These are phyloP conservation scores for Poa pratensis DNA, from an alignment of 176 grass and related monocot species.

Conservation along the genomic window DNA sequence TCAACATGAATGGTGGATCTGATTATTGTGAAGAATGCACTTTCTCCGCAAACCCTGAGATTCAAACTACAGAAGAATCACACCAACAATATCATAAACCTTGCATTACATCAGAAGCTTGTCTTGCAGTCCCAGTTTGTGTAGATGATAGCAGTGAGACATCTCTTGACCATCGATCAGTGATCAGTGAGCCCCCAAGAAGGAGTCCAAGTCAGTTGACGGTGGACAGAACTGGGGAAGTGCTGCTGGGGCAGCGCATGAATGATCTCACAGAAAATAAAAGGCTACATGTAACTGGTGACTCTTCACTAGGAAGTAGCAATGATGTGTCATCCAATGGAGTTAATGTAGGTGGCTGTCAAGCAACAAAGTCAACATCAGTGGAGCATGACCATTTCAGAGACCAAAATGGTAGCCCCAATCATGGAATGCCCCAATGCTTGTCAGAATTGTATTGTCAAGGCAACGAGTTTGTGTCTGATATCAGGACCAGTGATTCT, in stretches of 20 bases:
- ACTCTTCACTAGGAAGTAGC: constrained; percentile 26
- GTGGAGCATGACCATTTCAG: constrained; percentile 30
- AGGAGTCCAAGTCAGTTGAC: background rate
- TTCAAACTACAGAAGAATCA: constrained; percentile 29
- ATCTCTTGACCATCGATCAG: constrained; percentile 46
- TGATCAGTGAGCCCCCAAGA: constrained; percentile 21
- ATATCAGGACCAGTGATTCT: constrained; percentile 25
- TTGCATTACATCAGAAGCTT: constrained; percentile 15
- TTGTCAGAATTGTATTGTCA: constrained; percentile 16
- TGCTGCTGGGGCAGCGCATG: constrained; percentile 30
- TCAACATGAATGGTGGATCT: constrained; percentile 40
- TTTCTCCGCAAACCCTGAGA: constrained; percentile 12
- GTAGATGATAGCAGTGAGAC: constrained; percentile 27
- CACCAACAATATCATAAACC: constrained; percentile 35
- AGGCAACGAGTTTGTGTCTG: constrained; percentile 30
- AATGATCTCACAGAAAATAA: background rate
- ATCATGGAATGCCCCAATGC: constrained; percentile 31
- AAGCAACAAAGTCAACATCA: constrained; percentile 33
- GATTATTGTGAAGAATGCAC: constrained; percentile 61
- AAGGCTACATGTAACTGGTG: constrained; percentile 20
- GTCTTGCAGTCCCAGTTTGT: constrained; percentile 21
- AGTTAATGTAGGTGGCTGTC: constrained; percentile 19
- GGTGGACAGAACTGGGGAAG: constrained; percentile 39
- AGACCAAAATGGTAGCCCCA: constrained; percentile 40
- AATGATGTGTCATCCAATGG: constrained; percentile 10